phyloP scores from a whole-genome alignment of 306 rosid species.

The Pyrus pyrifolia region DNA sequence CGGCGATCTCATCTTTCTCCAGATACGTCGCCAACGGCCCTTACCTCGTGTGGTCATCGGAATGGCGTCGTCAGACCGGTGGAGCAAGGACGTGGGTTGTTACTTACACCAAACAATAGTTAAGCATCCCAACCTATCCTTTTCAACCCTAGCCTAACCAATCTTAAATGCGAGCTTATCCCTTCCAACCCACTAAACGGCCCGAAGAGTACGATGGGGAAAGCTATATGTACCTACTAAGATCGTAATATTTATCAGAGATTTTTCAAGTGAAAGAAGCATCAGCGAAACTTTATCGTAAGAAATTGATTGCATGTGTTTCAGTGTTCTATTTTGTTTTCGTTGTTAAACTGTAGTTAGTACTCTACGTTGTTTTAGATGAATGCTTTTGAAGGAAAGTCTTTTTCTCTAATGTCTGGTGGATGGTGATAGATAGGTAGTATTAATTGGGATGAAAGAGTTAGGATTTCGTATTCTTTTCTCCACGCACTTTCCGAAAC shows the following conservation, averaged over 20 bases:
- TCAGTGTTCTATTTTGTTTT: background rate
- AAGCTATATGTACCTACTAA: constrained; percentile 46
- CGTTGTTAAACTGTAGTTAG: background rate
- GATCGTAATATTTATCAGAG: background rate
- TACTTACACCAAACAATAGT: too few species aligned
- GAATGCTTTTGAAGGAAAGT: background rate
- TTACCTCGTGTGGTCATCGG: too few species aligned
- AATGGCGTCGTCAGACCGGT: too few species aligned
- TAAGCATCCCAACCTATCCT: too few species aligned
- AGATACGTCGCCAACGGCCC: too few species aligned
- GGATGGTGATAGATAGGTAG: background rate
- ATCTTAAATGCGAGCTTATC: too few species aligned
- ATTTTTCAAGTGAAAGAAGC: background rate
- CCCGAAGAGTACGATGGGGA: constrained; percentile 57
- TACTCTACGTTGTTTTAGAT: background rate
- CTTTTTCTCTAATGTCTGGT: background rate
- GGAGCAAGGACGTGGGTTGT: too few species aligned
- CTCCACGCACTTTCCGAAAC: background rate
- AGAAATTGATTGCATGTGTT: constrained; percentile 5
- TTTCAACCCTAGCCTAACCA: too few species aligned
- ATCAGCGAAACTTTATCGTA: background rate
- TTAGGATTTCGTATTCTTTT: background rate
- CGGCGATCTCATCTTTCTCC: too few species aligned
- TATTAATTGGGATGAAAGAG: background rate
- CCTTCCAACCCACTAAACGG: too few species aligned